Evolutionary conservation across 140 eudicot genomes (phyloP).

Genomic region (Erigeron philadelphicus): DNA sequence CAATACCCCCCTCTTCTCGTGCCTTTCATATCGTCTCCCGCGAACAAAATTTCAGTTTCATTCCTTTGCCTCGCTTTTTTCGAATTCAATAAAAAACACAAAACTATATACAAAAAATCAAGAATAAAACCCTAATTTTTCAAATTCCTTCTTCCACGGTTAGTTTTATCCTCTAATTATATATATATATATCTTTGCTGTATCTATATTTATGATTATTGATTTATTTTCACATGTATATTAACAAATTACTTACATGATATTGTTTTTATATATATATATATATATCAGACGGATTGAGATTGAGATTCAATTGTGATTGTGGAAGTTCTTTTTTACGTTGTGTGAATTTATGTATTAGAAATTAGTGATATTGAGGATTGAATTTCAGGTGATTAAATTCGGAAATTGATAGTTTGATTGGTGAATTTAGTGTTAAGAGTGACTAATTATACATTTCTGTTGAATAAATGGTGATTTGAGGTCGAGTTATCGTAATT

Average conservation of each 20-base stretch:
- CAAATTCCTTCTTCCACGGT: slow-evolving; percentile 21
- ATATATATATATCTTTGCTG: not conserved
- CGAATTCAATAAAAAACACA: slow-evolving; percentile 20
- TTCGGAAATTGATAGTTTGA: not conserved
- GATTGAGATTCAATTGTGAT: slow-evolving; percentile 4
- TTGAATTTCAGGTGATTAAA: not conserved
- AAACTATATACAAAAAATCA: slow-evolving; percentile 6
- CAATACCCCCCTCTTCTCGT: slow-evolving; percentile 31
- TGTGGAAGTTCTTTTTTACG: not conserved
- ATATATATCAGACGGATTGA: slow-evolving; percentile 10
- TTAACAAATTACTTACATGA: not conserved
- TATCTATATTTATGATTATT: slow-evolving; percentile 14
- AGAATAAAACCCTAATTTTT: slow-evolving; percentile 33
- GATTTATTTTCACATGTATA: slow-evolving; percentile 14
- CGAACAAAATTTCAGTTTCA: slow-evolving; percentile 50
- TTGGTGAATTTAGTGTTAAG: not conserved
- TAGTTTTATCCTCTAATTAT: slow-evolving; percentile 3
- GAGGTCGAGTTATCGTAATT: slow-evolving; percentile 14
- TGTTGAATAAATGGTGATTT: slow-evolving; percentile 7
- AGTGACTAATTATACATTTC: not conserved
- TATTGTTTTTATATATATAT: no score
- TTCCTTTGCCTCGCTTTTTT: slow-evolving; percentile 48
- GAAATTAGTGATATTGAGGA: not conserved
- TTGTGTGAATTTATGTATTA: slow-evolving; percentile 7
- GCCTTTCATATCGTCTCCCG: slow-evolving; percentile 45